Evolutionary conservation across 768 basidiomycete genomes (phyloP), one percentile per base, ranked within the genome.

Genomic region (Pisolithus microcarpus): DNA sequence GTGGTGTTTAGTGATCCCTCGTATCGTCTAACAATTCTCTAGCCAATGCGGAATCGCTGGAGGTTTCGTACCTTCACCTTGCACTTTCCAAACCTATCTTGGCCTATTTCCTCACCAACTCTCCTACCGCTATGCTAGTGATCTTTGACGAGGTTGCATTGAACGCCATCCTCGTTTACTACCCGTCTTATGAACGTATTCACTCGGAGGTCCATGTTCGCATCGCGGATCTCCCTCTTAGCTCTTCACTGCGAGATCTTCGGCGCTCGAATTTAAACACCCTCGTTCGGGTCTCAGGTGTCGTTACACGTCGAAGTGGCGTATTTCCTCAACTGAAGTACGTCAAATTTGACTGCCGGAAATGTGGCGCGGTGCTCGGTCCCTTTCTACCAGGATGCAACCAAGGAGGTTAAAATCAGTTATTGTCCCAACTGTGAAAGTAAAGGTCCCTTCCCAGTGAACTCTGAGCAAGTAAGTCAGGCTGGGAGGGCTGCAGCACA

Each of bases 291-390:
- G 88, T 99, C 7, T 82, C 86, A 7, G 96, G 96, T 11, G 96
- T 99, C 16, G 96, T 99, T 42, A 99, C 96, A 1, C 76, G 96
- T 52, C 79, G 96, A 37, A 91, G 85, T 8, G 95, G 96, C 9
- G 94, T 99, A 9, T 98, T 98, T 70, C 96, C 96, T n/a, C 96
- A 99, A 67, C 74, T 99, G 53, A 98, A 99, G 72, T 96, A 97
- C 62, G 94, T 99, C 67, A 98, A 97, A 66, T 99, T 99, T 61
- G 92, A 98, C 66, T 99, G 96, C 69, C 79, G 79, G 50, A 97
- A 95, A 66, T 99, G 96, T 60, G 86, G 87, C 16, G 87, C 84
- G n/a, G 82, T 91, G 24, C 75, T 98, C 15, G 96, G 96, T 13
- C 96, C 96, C 1, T 98, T n/a, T 98, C 74, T 95, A 92, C 66